Percentiles rank a stretch among this genome's conserved stretches.
Evolutionary conservation across 2,329 filamentous ascomycete genomes (phyloP).

Genomic region (Aspergillus hortae): DNA sequence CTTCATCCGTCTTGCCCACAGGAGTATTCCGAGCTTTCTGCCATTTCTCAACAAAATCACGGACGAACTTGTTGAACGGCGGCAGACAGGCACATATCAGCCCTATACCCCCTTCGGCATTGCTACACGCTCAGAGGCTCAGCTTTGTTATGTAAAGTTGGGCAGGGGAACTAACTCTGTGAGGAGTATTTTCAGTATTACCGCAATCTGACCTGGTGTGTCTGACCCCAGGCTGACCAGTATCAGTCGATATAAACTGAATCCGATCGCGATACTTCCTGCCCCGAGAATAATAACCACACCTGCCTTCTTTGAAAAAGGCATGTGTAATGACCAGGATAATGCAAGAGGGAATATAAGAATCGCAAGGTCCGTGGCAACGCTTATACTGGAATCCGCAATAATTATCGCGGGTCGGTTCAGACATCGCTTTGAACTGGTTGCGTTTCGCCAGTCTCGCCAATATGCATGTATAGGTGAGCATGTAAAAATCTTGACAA

Average conservation of each 20-base stretch:
- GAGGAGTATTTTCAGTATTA: background rate
- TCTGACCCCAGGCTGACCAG: background rate
- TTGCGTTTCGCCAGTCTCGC: background rate
- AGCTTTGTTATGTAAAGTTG: too few species aligned
- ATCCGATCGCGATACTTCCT: background rate
- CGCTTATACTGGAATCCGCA: background rate
- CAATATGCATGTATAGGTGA: background rate
- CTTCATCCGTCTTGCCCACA: too few species aligned
- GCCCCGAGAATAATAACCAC: background rate
- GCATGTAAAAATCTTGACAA: background rate
- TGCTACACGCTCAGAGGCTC: too few species aligned
- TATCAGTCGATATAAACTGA: background rate
- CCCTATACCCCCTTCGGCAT: too few species aligned
- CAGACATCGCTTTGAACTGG: background rate
- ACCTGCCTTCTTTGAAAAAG: background rate
- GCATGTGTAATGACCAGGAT: background rate
- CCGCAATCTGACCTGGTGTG: background rate
- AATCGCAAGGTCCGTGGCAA: background rate
- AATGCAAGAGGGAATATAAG: background rate
- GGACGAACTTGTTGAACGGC: too few species aligned
- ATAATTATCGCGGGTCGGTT: background rate
- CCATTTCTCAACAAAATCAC: too few species aligned
- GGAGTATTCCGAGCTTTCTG: too few species aligned
- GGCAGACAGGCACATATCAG: too few species aligned
- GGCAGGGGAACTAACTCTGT: background rate